A percentile compares a stretch with the other conserved stretches of the same genome.
Evolutionary conservation across 805 yeast species (phyloP).

Genomic region (Lipomyces japonicus): DNA sequence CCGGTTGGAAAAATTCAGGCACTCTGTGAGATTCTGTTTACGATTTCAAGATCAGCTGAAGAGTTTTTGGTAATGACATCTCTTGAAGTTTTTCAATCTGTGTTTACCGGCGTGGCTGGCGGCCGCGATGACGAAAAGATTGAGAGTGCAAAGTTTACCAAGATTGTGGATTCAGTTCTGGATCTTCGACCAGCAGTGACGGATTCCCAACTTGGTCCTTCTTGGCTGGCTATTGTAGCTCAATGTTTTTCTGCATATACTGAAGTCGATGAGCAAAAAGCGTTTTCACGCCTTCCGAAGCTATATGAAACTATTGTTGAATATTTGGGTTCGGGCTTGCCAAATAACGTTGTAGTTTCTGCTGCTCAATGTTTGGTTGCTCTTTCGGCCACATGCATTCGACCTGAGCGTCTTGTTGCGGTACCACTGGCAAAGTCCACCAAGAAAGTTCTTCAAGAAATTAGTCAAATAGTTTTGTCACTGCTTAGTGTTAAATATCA

Average conservation of each 20-base stretch:
- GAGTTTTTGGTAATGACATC: constrained; percentile 80
- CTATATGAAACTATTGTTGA: constrained; percentile 54
- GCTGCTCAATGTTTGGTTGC: constrained; percentile 88
- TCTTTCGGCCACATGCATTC: constrained; percentile 61
- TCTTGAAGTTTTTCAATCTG: constrained; percentile 76
- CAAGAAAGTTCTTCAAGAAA: constrained; percentile 46
- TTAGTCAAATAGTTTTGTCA: constrained; percentile 14
- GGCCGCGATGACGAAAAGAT: constrained; percentile 43
- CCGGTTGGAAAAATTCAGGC: constrained; percentile 64
- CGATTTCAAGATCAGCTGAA: constrained; percentile 75
- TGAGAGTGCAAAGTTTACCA: constrained; percentile 60
- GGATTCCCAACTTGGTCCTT: constrained; percentile 82
- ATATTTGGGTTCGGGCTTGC: constrained; percentile 65
- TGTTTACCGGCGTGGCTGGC: constrained; percentile 59
- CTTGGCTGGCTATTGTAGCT: constrained; percentile 94
- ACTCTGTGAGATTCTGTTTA: constrained; percentile 71
- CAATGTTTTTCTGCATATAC: constrained; percentile 65
- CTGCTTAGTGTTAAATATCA: constrained; percentile 53
- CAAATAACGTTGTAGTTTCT: constrained; percentile 59
- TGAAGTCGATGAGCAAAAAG: constrained; percentile 48
- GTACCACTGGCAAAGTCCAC: constrained; percentile 29
- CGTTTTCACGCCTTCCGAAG: constrained; percentile 55
- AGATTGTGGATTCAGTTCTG: constrained; percentile 65
- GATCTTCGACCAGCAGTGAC: constrained; percentile 76
- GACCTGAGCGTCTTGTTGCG: constrained; percentile 53